Conservation (phyloP, 805 yeast genomes). For the Ogataea allantospora region DNA sequence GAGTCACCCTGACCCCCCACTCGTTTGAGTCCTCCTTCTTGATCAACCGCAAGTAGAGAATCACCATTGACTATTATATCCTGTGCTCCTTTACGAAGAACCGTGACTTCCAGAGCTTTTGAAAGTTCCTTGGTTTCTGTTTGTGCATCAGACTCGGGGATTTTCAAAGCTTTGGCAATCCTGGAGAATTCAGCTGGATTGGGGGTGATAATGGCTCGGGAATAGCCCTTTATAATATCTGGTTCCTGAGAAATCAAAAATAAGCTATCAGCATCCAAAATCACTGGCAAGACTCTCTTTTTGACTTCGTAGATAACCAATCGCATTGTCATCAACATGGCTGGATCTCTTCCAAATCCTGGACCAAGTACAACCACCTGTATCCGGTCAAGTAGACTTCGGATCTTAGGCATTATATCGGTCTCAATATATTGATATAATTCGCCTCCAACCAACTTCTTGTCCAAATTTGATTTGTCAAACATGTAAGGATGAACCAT, state of each 20-base stretch:
- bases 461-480: slow-evolving; percentile 38
- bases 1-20: slow-evolving; percentile 99
- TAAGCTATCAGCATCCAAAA: slow-evolving; percentile 89
- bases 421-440: slow-evolving; percentile 35
- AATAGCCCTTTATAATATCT: slow-evolving; percentile 49
- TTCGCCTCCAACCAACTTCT: background rate
- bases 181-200: slow-evolving; percentile 83
- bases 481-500: slow-evolving; percentile 93
- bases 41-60: slow-evolving; percentile 40
- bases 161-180: slow-evolving; percentile 49
- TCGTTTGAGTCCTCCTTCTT: slow-evolving; percentile 69
- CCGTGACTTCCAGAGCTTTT: slow-evolving; percentile 47
- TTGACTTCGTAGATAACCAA: slow-evolving; percentile 56
- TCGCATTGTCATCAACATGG: slow-evolving; percentile 62
- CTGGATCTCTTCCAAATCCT: slow-evolving; percentile 81
- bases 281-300: slow-evolving; percentile 60
- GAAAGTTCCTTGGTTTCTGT: slow-evolving; percentile 42
- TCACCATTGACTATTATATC: slow-evolving; percentile 64
- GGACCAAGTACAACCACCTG: slow-evolving; percentile 91
- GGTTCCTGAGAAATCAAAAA: slow-evolving; percentile 62
- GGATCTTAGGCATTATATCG: slow-evolving; percentile 55
- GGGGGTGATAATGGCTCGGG: slow-evolving; percentile 77
- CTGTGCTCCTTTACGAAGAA: slow-evolving; percentile 69
- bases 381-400: slow-evolving; percentile 55
- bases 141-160: slow-evolving; percentile 18